Evolutionary conservation across 2,329 filamentous ascomycete species (phyloP).

Genomic region (Xylariomycetidae sp.): DNA sequence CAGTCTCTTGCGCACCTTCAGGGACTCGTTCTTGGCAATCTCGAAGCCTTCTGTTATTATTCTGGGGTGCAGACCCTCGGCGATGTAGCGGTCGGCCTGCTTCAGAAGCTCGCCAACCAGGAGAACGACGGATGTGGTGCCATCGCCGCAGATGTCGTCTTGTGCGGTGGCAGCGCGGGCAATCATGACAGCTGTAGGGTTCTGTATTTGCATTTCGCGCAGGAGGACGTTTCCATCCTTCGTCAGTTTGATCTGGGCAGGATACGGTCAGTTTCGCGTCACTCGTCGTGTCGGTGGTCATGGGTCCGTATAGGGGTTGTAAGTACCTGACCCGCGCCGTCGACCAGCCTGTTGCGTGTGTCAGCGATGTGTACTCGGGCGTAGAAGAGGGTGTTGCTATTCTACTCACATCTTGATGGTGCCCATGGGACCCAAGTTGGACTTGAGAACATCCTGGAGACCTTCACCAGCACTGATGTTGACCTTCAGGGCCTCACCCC

Average conservation of each 20-base stretch:
- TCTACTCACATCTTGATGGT: conserved; percentile 82
- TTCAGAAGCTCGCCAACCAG: conserved; percentile 95
- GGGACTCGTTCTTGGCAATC: conserved; percentile 85
- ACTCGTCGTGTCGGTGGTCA: conserved; percentile 2
- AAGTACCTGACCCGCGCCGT: conserved; percentile 62
- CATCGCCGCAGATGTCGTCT: conserved; percentile 97
- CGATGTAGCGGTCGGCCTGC: conserved; percentile 93
- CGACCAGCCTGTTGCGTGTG: conserved; percentile 53
- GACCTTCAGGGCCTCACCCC: conserved; percentile 92
- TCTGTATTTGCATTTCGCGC: conserved; percentile 88
- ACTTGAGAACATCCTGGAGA: conserved; percentile 88
- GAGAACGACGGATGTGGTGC: conserved; percentile 92
- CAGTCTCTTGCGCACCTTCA: conserved; percentile 57
- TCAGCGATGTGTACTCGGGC: not conserved
- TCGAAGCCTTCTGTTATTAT: conserved; percentile 98
- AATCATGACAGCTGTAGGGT: conserved; percentile 88
- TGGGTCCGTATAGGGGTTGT: conserved; percentile 10
- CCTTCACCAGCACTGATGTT: conserved; percentile 97
- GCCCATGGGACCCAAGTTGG: conserved; percentile 87
- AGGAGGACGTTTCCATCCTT: conserved; percentile 92
- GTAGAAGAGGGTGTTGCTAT: not conserved
- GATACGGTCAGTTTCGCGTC: conserved; percentile 14
- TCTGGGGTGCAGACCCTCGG: conserved; percentile 91
- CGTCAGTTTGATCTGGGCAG: conserved; percentile 89
- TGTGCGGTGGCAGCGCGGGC: conserved; percentile 86